Conservation (phyloP, 495 filamentous ascomycete genomes). For the Platismatia glauca region DNA sequence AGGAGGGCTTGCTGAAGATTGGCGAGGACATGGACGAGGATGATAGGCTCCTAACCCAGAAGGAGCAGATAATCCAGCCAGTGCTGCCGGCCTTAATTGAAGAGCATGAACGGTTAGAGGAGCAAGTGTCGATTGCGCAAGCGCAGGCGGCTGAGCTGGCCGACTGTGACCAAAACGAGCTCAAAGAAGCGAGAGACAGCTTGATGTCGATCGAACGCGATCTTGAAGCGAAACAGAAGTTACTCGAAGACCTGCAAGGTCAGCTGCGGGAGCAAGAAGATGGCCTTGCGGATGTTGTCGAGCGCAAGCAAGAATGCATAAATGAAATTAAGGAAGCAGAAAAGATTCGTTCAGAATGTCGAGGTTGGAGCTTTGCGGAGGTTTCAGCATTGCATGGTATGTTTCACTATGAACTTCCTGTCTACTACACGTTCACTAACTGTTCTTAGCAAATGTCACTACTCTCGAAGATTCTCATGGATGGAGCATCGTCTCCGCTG, state of each 20-base stretch:
- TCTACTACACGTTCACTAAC: slow-evolving; percentile 5
- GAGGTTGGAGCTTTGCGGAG: slow-evolving; percentile 78
- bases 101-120: slow-evolving; percentile 48
- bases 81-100: slow-evolving; percentile 55
- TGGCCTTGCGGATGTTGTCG: slow-evolving; percentile 47
- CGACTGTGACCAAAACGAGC: slow-evolving; percentile 68
- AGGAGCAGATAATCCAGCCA: slow-evolving; percentile 54
- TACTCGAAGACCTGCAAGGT: slow-evolving; percentile 54
- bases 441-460: slow-evolving; percentile 51
- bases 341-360: slow-evolving; percentile 71
- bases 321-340: slow-evolving; percentile 78
- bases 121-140: slow-evolving; percentile 56
- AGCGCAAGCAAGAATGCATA: slow-evolving; percentile 57
- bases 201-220: slow-evolving; percentile 56
- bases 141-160: slow-evolving; percentile 64
- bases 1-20: slow-evolving; percentile 66
- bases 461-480: slow-evolving; percentile 60
- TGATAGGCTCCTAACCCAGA: slow-evolving; percentile 54
- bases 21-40: slow-evolving; percentile 69
- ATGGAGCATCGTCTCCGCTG: slow-evolving; percentile 65
- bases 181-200: slow-evolving; percentile 55
- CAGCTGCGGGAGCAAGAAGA: slow-evolving; percentile 56
- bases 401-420: slow-evolving; percentile 18
- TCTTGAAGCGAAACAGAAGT: slow-evolving; percentile 55
- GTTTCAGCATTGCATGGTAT: slow-evolving; percentile 64